Conservation (phyloP, 139 green algal species). For the Haematococcus sp. region DNA sequence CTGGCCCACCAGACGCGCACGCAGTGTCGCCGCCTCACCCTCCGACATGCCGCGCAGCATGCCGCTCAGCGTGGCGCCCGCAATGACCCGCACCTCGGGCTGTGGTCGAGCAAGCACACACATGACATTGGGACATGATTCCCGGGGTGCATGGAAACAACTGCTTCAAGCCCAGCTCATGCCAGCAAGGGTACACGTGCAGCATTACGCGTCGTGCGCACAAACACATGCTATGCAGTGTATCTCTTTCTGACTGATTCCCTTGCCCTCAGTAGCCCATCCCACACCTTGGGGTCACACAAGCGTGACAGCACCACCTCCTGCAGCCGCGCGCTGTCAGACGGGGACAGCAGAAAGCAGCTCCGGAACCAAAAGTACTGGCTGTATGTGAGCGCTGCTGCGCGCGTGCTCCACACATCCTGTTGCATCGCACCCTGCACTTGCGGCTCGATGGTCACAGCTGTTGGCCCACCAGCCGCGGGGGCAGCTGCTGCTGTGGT, state of each 20-base stretch:
- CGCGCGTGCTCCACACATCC: constrained; percentile 68
- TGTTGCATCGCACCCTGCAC: constrained; percentile 8
- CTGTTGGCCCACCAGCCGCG: background rate
- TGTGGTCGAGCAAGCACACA: background rate
- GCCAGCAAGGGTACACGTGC: background rate
- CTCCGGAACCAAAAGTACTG: constrained; percentile 86
- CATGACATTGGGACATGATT: background rate
- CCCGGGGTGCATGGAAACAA: background rate
- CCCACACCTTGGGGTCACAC: constrained; percentile 59
- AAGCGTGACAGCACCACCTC: constrained; percentile 53
- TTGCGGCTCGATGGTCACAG: background rate
- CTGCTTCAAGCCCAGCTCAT: background rate
- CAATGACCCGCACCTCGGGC: constrained; percentile 61
- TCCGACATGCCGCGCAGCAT: constrained; percentile 51
- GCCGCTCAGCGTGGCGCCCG: constrained; percentile 69
- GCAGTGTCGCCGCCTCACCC: constrained; percentile 30
- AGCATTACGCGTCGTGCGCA: too few relatives aligned
- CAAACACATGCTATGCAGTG: background rate
- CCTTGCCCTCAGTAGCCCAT: background rate
- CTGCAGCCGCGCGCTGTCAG: constrained; percentile 18
- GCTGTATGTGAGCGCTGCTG: constrained; percentile 60
- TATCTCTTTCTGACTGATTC: background rate
- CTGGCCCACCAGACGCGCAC: constrained; percentile 39
- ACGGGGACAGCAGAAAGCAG: constrained; percentile 56
- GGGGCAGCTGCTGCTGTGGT: background rate